These are phyloP conservation scores for Linum trigynum DNA, from an alignment of 345 rosid genomes.

Conservation along the genomic window DNA sequence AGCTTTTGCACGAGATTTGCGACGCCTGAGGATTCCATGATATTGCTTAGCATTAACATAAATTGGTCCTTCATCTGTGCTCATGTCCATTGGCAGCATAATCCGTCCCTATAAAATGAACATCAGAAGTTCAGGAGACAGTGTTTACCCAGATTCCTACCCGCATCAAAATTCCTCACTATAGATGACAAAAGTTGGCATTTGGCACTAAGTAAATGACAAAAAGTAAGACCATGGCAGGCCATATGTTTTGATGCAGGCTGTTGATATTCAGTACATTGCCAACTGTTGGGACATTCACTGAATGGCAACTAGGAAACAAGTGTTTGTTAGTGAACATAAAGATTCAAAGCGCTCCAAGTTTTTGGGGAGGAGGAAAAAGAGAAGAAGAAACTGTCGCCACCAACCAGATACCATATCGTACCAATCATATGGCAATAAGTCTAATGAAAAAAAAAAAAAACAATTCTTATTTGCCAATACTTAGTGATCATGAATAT, in stretches of 20 bases:
- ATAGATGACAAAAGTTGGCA: not conserved
- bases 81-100: slow-evolving; percentile 73
- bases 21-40: slow-evolving; percentile 84
- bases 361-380: slow-evolving; percentile 2
- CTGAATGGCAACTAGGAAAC: no score
- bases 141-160: not conserved
- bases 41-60: slow-evolving; percentile 94
- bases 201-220: not conserved
- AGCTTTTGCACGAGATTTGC: slow-evolving; percentile 86
- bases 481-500: no score
- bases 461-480: no score
- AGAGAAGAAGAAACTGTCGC: slow-evolving; percentile 5
- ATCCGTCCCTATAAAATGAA: slow-evolving; percentile 46
- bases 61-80: slow-evolving; percentile 67
- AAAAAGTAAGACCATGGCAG: not conserved
- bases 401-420: no score
- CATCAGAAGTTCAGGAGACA: slow-evolving; percentile 4
- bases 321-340: no score
- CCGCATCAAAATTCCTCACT: not conserved
- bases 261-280: not conserved
- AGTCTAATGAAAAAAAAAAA: not conserved
- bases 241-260: not conserved
- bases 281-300: not conserved
- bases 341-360: no score
- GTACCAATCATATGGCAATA: no score